Percentiles rank a stretch among this genome's conserved stretches.
These are phyloP conservation scores for Tetracladium setigerum DNA, from an alignment of 495 filamentous ascomycete species.

Conservation along the genomic window DNA sequence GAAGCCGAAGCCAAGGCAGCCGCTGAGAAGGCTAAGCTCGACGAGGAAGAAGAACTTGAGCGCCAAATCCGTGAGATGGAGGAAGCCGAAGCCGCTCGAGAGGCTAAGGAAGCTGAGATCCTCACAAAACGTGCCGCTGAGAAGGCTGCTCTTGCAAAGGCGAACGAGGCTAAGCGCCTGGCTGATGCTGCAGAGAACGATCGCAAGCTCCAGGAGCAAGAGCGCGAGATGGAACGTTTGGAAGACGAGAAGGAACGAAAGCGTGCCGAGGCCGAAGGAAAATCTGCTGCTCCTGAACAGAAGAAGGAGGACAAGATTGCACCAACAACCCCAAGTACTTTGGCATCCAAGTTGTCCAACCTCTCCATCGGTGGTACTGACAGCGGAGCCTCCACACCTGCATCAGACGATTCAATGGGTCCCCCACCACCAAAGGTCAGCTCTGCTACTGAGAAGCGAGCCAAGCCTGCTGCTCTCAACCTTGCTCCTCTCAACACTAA, in stretches of 20 bases:
- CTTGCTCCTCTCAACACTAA: constrained; percentile 67
- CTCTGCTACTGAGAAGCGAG: constrained; percentile 43
- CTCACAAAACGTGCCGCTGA: constrained; percentile 49
- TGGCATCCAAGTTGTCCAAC: constrained; percentile 35
- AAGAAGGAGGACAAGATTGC: constrained; percentile 24
- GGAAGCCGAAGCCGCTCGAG: constrained; percentile 42
- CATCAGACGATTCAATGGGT: constrained; percentile 46
- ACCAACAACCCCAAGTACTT: constrained; percentile 25
- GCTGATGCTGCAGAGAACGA: constrained; percentile 45
- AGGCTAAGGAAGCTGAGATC: constrained; percentile 38
- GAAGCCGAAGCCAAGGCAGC: constrained; percentile 38
- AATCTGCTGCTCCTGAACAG: constrained; percentile 18
- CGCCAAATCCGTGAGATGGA: constrained; percentile 45
- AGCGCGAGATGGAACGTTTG: constrained; percentile 47
- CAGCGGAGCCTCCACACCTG: constrained; percentile 32
- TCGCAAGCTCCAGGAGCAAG: constrained; percentile 45
- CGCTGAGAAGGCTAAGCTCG: constrained; percentile 30
- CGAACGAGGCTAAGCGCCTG: constrained; percentile 52
- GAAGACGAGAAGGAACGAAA: constrained; percentile 48
- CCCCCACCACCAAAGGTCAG: constrained; percentile 42
- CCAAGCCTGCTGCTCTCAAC: constrained; percentile 76
- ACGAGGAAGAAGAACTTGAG: constrained; percentile 32
- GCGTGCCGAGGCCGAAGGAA: constrained; percentile 26
- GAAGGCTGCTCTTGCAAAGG: constrained; percentile 51
- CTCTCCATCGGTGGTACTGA: constrained; percentile 32